Evolutionary conservation across 2,329 filamentous ascomycete species (phyloP), one percentile per base, ranked within the genome.

Genomic region (Parafenestella ontariensis): DNA sequence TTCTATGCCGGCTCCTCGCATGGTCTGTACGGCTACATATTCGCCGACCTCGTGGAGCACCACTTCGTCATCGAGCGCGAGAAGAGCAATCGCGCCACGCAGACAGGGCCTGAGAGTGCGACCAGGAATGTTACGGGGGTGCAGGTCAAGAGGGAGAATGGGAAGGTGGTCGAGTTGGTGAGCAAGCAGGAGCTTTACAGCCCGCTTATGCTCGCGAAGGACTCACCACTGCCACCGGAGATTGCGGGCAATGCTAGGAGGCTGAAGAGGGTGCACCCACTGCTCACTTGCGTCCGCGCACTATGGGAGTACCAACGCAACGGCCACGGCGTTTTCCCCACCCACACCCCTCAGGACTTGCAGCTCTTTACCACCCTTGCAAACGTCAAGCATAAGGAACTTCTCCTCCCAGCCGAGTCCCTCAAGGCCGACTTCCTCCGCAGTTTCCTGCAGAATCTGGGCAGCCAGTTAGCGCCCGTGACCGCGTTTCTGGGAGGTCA

Each of bases 1-100:
- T 97, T 97, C 76, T 99, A 99, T 77, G 92, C 92, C 9, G 90
- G 92, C 31, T 89, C 88, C 46, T 86, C 89, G 2, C 91, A 97
- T 72, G 95, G 95, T 44, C 85, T 96, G 73, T 98, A 96, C 74
- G 95, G 95, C 51, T 99, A 91, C 79, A 90, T 96, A 62, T 99
- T 99, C 74, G 90, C 90, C 53, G 95, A 99, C 74, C 83, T 99
- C 20, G 92, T 96, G 64, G 85, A 88, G 68, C 95, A 99, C 75
- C 88, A 93, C 68, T 99, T 92, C 71, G 87, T 95, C 56, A 89
- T 99, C 57, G 89, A 96, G 79, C 88, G 95, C 52, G 87, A 91
- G 57, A 88, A 89, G 59, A 88, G 90, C 53, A 98, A 98, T 70
- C 79, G 90, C 11, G 72, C 85, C 18, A 81, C 83, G 0, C 52